Evolutionary conservation across 768 basidiomycete species (phyloP).

Genomic region (Melanogaster broomeanus): DNA sequence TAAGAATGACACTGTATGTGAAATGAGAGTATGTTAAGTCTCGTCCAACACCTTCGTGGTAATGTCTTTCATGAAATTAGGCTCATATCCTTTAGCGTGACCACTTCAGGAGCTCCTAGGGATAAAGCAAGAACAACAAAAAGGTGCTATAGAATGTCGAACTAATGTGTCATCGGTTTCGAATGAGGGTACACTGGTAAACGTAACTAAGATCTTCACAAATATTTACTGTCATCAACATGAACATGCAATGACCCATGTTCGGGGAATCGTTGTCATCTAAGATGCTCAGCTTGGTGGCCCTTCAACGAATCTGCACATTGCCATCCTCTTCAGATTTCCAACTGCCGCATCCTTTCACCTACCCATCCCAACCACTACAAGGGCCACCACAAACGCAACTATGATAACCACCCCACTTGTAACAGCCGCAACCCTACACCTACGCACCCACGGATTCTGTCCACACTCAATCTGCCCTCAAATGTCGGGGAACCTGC

Average conservation of each 20-base stretch:
- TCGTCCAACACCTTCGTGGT: too few relatives aligned
- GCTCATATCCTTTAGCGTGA: too few relatives aligned
- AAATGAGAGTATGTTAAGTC: too few relatives aligned
- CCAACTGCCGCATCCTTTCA: not conserved
- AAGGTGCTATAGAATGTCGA: too few relatives aligned
- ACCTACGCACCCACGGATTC: conserved; percentile 45
- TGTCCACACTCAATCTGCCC: too few relatives aligned
- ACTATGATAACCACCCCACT: conserved; percentile 50
- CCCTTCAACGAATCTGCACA: not conserved
- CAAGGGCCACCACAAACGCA: conserved; percentile 53
- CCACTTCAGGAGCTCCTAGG: too few relatives aligned
- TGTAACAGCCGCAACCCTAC: conserved; percentile 60
- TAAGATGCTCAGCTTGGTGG: not conserved
- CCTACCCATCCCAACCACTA: conserved; percentile 30
- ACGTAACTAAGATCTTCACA: not conserved
- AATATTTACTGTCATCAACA: too few relatives aligned
- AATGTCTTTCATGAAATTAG: too few relatives aligned
- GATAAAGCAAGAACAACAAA: too few relatives aligned
- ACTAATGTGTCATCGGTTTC: not conserved
- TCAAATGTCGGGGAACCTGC: too few relatives aligned
- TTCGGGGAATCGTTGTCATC: not conserved
- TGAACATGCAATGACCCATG: not conserved
- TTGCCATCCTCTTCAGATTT: too few relatives aligned
- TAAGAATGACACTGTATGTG: too few relatives aligned
- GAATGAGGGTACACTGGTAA: not conserved